Evolutionary conservation across 139 green algal genomes (phyloP).

Genomic region (Nannochloris sp.): DNA sequence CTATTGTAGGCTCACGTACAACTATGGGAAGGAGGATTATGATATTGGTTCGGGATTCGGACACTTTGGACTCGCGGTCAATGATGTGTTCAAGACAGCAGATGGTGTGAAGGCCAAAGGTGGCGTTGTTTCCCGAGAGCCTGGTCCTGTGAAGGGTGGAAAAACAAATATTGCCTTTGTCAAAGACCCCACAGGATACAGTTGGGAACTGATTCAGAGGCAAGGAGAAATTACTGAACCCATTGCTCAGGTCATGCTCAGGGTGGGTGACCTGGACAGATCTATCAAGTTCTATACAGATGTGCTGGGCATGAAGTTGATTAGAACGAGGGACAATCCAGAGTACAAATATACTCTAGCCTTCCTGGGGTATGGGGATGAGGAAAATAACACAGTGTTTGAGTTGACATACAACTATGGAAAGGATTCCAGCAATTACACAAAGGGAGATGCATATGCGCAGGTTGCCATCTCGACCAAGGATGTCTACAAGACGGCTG

Average conservation of each 20-base stretch:
- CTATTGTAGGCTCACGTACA: constrained; percentile 41
- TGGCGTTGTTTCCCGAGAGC: constrained; percentile 63
- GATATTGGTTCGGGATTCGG: constrained; percentile 80
- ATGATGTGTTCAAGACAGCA: constrained; percentile 61
- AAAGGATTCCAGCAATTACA: constrained; percentile 37
- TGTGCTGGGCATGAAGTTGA: constrained; percentile 63
- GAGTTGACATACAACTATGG: constrained; percentile 92
- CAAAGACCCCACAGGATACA: constrained; percentile 80
- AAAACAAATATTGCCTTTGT: constrained; percentile 82
- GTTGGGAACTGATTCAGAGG: constrained; percentile 76
- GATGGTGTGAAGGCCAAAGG: constrained; percentile 20
- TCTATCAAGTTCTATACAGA: constrained; percentile 79
- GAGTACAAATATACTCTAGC: constrained; percentile 65
- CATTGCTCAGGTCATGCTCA: constrained; percentile 84
- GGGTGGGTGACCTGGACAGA: constrained; percentile 70
- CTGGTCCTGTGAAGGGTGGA: constrained; percentile 85
- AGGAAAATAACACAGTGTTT: constrained; percentile 62
- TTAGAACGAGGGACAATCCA: constrained; percentile 61
- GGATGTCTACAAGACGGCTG: constrained; percentile 80
- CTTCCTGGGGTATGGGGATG: constrained; percentile 63
- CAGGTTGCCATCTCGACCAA: constrained; percentile 55
- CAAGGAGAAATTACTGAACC: constrained; percentile 52
- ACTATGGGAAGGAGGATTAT: constrained; percentile 74
- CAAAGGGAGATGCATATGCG: constrained; percentile 71
- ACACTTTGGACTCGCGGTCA: constrained; percentile 74